Evolutionary conservation across 176 grass and related monocot species (phyloP).

Genomic region (Puccinellia tenuiflora): DNA sequence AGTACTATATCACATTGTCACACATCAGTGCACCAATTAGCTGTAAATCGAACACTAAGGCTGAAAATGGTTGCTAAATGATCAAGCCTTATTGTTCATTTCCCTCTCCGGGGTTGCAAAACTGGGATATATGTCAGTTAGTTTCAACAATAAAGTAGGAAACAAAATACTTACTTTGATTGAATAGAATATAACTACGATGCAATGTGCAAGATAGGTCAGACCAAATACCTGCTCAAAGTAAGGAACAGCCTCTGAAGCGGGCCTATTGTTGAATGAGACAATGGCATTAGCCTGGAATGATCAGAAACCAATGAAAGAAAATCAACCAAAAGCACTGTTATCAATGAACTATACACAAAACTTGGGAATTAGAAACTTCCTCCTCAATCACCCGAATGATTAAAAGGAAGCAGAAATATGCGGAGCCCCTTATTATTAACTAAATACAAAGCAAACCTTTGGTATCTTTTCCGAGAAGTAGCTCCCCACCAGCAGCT

Average conservation of each 20-base stretch:
- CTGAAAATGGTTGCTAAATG: neutral
- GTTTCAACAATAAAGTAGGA: neutral
- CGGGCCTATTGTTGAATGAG: conserved; percentile 91
- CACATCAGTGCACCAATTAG: neutral
- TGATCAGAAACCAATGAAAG: conserved; percentile 28
- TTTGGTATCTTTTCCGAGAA: conserved; percentile 80
- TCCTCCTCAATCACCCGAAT: neutral
- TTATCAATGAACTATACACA: neutral
- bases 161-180: neutral
- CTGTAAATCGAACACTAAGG: neutral
- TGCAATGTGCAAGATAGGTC: neutral
- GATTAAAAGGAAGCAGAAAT: neutral
- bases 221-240: conserved; percentile 72
- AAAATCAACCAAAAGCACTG: neutral
- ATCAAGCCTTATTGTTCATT: too few relatives aligned
- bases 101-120: too few relatives aligned
- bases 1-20: too few relatives aligned
- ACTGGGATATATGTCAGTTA: neutral
- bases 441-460: conserved; percentile 24
- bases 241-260: conserved; percentile 90
- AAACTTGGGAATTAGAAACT: neutral
- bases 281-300: conserved; percentile 86
- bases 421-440: neutral
- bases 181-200: neutral
- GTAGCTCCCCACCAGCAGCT: conserved; percentile 86